Evolutionary conservation across 2,329 filamentous ascomycete species (phyloP).

Genomic region (Aotearoamyces nothofagi): DNA sequence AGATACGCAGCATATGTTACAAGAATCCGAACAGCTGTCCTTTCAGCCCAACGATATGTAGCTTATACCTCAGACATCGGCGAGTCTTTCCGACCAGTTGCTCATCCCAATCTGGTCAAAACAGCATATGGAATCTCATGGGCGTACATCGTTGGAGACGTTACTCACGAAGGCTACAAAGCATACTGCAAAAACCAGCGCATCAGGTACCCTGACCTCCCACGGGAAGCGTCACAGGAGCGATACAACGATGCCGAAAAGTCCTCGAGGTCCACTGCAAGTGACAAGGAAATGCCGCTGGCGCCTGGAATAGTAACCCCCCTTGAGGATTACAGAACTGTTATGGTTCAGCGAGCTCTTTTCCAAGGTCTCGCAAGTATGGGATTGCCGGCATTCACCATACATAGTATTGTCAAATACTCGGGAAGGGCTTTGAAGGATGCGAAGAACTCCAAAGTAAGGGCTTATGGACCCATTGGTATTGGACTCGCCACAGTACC

Average conservation of each 20-base stretch:
- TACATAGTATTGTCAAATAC: conserved; percentile 72
- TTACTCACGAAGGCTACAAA: conserved; percentile 88
- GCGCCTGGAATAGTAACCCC: conserved; percentile 40
- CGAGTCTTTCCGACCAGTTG: conserved; percentile 87
- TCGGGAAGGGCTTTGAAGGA: conserved; percentile 76
- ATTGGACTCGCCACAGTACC: conserved; percentile 66
- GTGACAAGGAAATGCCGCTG: conserved; percentile 6
- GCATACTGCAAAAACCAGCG: conserved; percentile 79
- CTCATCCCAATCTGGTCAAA: conserved; percentile 69
- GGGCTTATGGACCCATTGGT: conserved; percentile 85
- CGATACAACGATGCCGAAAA: conserved; percentile 18
- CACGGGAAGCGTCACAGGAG: conserved; percentile 19
- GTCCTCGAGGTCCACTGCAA: conserved; percentile 5
- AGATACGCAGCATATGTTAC: conserved; percentile 89
- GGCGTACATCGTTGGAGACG: conserved; percentile 84
- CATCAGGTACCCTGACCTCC: conserved; percentile 50
- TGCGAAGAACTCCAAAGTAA: conserved; percentile 55
- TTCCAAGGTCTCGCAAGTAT: conserved; percentile 89
- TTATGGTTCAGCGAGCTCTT: conserved; percentile 80
- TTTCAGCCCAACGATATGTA: conserved; percentile 87
- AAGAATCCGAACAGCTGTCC: conserved; percentile 71
- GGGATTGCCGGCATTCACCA: conserved; percentile 86
- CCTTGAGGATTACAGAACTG: conserved; percentile 77
- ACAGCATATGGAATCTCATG: conserved; percentile 83
- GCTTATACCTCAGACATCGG: conserved; percentile 95